A percentile compares a stretch with the other conserved stretches of the same genome.
These are phyloP conservation scores for Plasmodium gallinaceum DNA, from an alignment of 169 alveolate genomes.

Conservation along the genomic window DNA sequence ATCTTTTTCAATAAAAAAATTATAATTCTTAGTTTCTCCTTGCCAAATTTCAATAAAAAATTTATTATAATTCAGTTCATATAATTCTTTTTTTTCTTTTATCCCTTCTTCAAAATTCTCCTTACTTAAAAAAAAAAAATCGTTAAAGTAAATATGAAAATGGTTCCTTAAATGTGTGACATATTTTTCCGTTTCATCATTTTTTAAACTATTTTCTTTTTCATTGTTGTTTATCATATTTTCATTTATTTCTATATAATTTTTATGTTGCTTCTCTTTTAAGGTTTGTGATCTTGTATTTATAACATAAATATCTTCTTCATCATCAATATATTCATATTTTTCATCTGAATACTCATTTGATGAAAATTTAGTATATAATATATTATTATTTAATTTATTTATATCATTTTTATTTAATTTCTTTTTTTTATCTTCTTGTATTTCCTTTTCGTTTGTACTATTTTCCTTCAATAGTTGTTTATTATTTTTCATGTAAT, in stretches of 20 bases:
- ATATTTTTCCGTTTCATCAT: slow-evolving; percentile 27
- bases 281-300: slow-evolving; percentile 12
- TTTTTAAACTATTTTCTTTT: neutral
- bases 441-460: neutral
- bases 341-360: neutral
- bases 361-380: neutral
- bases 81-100: slow-evolving; percentile 47
- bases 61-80: slow-evolving; percentile 40
- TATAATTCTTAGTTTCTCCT: slow-evolving; percentile 39
- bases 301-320: slow-evolving; percentile 55
- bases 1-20: slow-evolving; percentile 64
- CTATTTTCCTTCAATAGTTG: neutral
- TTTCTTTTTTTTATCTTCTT: neutral
- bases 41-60: slow-evolving; percentile 47
- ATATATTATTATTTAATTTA: neutral
- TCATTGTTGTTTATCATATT: neutral
- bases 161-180: slow-evolving; percentile 42
- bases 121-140: slow-evolving; percentile 51
- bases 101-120: slow-evolving; percentile 67
- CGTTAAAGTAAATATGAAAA: slow-evolving; percentile 51
- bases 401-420: neutral
- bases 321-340: slow-evolving; percentile 60
- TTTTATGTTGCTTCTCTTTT: neutral
- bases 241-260: neutral
- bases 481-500: neutral